Conservation (phyloP, 352 stramenopile species). For the Phytophthora tentaculata region DNA sequence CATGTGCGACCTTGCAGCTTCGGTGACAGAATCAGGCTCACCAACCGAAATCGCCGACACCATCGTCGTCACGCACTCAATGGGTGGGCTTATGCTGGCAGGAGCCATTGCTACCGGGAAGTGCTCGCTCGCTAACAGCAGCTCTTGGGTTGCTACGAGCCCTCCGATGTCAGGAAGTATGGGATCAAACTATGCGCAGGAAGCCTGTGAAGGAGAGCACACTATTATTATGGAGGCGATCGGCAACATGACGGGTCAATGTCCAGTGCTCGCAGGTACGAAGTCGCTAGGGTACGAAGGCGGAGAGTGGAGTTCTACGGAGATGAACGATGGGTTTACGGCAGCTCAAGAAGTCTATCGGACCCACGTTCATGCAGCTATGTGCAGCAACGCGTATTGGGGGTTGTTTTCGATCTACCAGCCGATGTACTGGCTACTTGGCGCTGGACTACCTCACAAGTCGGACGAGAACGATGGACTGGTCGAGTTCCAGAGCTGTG, state of each 20-base stretch:
- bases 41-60: conserved; percentile 42
- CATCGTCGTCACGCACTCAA: conserved; percentile 58
- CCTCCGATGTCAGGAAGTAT: conserved; percentile 55
- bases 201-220: conserved; percentile 37
- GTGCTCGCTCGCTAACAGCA: conserved; percentile 46
- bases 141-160: conserved; percentile 50
- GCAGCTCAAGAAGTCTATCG: conserved; percentile 42
- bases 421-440: conserved; percentile 35
- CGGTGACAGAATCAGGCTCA: conserved; percentile 26
- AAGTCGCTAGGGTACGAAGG: conserved; percentile 53
- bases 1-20: conserved; percentile 38
- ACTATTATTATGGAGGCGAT: conserved; percentile 37
- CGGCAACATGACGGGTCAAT: conserved; percentile 43
- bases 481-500: conserved; percentile 69
- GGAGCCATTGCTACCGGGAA: conserved; percentile 47
- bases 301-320: conserved; percentile 18
- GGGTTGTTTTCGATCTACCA: conserved; percentile 51
- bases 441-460: conserved; percentile 40
- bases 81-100: conserved; percentile 50
- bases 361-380: conserved; percentile 37
- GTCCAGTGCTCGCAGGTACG: conserved; percentile 32
- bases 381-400: conserved; percentile 49
- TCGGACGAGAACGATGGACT: conserved; percentile 46
- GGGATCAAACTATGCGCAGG: conserved; percentile 51
- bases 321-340: conserved; percentile 32